phyloP scores from a whole-genome alignment of 2,329 filamentous ascomycete species.

The Peltaster fructicola region DNA sequence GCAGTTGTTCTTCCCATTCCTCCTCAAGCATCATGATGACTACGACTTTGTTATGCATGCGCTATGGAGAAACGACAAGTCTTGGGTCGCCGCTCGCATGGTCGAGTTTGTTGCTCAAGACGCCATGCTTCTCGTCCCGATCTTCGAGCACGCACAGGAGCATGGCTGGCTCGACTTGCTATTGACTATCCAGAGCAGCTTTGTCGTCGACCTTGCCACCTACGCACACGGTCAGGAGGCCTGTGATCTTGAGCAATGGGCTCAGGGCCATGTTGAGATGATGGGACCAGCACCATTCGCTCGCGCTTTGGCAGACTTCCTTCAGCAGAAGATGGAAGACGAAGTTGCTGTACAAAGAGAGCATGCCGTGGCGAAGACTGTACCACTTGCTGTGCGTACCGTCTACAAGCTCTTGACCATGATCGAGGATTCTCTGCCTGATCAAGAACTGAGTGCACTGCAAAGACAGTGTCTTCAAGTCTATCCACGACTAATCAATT shows the following conservation, averaged over 20 bases:
- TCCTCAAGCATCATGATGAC: slow-evolving; percentile 58
- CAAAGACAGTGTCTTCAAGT: slow-evolving; percentile 80
- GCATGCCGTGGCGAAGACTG: slow-evolving; percentile 47
- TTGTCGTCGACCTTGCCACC: slow-evolving; percentile 74
- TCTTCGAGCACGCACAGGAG: slow-evolving; percentile 64
- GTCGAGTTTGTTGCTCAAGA: slow-evolving; percentile 58
- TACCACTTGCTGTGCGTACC: slow-evolving; percentile 59
- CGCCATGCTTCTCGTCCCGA: slow-evolving; percentile 47
- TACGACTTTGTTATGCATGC: slow-evolving; percentile 83
- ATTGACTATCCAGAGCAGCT: slow-evolving; percentile 59
- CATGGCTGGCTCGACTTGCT: slow-evolving; percentile 74
- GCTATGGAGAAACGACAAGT: slow-evolving; percentile 75
- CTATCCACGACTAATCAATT: slow-evolving; percentile 91
- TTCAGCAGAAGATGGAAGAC: slow-evolving; percentile 67
- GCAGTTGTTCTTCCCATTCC: slow-evolving; percentile 66
- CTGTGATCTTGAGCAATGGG: slow-evolving; percentile 71
- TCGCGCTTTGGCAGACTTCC: slow-evolving; percentile 56
- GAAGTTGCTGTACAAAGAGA: slow-evolving; percentile 60
- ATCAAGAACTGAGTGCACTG: slow-evolving; percentile 57
- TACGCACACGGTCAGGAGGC: slow-evolving; percentile 64
- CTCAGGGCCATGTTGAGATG: slow-evolving; percentile 42
- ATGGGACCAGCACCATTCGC: slow-evolving; percentile 39
- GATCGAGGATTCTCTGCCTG: slow-evolving; percentile 41
- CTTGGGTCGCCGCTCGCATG: slow-evolving; percentile 69
- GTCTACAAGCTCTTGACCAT: slow-evolving; percentile 66